These are phyloP conservation scores for Lentinula sp. DNA, from an alignment of 768 basidiomycete species.

Conservation along the genomic window DNA sequence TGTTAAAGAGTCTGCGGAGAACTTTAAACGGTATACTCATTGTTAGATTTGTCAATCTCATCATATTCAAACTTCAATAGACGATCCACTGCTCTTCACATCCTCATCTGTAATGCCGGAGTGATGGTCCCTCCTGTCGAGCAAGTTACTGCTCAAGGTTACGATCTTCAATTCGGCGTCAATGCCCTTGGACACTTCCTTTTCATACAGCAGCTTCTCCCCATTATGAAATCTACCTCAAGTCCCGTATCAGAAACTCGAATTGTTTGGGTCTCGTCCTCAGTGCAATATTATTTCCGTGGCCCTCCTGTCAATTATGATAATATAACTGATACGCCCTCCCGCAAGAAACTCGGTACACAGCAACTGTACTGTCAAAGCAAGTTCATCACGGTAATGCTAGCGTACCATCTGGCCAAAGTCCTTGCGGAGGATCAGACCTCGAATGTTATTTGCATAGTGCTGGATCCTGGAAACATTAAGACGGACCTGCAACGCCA, in stretches of 20 bases:
- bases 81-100: neutral
- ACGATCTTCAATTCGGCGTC: neutral
- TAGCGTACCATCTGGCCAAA: neutral
- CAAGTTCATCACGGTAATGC: neutral
- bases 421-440: neutral
- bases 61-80: neutral
- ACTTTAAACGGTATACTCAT: slow-evolving; percentile 12
- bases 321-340: neutral
- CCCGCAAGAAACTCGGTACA: neutral
- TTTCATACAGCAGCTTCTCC: neutral
- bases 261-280: neutral
- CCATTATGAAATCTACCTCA: neutral
- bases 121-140: neutral
- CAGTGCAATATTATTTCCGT: neutral
- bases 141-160: neutral
- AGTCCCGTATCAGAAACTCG: neutral
- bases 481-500: neutral
- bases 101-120: neutral
- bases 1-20: slow-evolving; percentile 18
- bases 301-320: neutral
- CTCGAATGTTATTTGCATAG: neutral
- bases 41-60: neutral
- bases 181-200: neutral
- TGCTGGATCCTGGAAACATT: neutral
- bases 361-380: neutral